A percentile compares a stretch with the other conserved stretches of the same genome.
Evolutionary conservation across 768 basidiomycete species (phyloP).

Genomic region (Fomitopsis pulvina): DNA sequence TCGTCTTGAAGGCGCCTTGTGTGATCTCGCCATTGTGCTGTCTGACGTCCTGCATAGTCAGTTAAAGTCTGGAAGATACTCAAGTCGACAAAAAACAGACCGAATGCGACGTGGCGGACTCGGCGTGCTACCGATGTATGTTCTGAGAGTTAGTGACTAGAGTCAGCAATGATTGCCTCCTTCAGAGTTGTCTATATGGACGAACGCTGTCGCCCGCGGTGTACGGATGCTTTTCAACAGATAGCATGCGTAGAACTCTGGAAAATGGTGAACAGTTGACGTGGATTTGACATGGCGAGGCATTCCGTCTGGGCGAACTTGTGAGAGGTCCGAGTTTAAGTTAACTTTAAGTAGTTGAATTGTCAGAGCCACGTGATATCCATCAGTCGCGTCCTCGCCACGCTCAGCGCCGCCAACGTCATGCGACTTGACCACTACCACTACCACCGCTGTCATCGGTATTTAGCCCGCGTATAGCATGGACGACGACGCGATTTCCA

Average conservation of each 20-base stretch:
- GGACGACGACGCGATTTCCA: conserved; percentile 22
- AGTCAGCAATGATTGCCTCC: background rate
- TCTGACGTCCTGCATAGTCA: conserved; percentile 24
- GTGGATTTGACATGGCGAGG: conserved; percentile 16
- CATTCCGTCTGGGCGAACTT: conserved; percentile 3
- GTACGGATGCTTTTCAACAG: conserved; percentile 63
- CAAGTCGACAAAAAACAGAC: conserved; percentile 23
- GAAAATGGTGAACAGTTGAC: conserved; percentile 36
- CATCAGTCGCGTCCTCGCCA: background rate
- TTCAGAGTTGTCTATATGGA: background rate
- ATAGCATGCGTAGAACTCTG: conserved; percentile 79
- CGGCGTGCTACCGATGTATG: conserved; percentile 74
- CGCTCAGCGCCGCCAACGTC: background rate
- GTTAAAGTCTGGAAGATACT: background rate
- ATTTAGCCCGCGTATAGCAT: no score
- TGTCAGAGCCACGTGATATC: background rate
- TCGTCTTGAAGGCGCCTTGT: conserved; percentile 66
- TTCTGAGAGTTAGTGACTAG: conserved; percentile 34
- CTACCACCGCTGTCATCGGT: background rate
- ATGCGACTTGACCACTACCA: background rate
- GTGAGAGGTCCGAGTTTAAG: background rate
- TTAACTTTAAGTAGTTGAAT: background rate
- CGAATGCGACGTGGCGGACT: conserved; percentile 59
- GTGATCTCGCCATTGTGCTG: conserved; percentile 79
- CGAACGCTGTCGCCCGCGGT: conserved; percentile 39